Base-by-base conservation (phyloP, 75 land plant species). In the Pinus tabuliformis region DNA sequence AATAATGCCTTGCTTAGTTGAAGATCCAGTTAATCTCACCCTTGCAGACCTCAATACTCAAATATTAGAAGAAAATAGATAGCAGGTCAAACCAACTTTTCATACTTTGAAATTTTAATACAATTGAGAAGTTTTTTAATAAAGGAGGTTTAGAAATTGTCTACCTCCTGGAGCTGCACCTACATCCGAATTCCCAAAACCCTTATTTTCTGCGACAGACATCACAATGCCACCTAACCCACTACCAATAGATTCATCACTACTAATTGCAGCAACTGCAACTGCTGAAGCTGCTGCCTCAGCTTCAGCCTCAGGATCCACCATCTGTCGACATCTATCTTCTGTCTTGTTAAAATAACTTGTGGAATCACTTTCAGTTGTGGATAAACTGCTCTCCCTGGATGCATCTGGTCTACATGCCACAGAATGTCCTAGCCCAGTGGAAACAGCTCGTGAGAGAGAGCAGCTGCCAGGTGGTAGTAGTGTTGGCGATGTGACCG, bases 281-380 rank as follows among this genome's bases (percentile, higher is more conserved):
- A 96, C 83, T 57, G 99, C 99, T 58, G 99, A 96, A 64, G 99
- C 99, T 73, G 99, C 99, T 61, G 99, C 99, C 81, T 91, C 97
- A 59, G 99, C 91, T 76, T 89, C 91, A 52, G 86, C 96, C 79
- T 95, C 98, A 30, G 83, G 66, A 75, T 91, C 96, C 62, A 86
- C 86, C 26, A 88, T 30, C 58, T 74, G 78, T 24, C 24, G 74
- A 80, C 79, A 79, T 74, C 83, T 61, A 22, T 81, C 86, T 77
- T 65, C 82, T 73, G 81, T 86, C 78, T 86, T 86, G 45, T 80
- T 83, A 73, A 83, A 83, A 33, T 87, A 81, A 57, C 80, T 58
- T 3, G 79, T 52, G 62, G 71, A 76, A 30, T 89, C 82, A 62
- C 72, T 75, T 39, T 86, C 87, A 58, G 84, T 3, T 20, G 72